These are phyloP conservation scores for Glomus cerebriforme DNA, from an alignment of 192 early-diverging fungal species.

Conservation along the genomic window DNA sequence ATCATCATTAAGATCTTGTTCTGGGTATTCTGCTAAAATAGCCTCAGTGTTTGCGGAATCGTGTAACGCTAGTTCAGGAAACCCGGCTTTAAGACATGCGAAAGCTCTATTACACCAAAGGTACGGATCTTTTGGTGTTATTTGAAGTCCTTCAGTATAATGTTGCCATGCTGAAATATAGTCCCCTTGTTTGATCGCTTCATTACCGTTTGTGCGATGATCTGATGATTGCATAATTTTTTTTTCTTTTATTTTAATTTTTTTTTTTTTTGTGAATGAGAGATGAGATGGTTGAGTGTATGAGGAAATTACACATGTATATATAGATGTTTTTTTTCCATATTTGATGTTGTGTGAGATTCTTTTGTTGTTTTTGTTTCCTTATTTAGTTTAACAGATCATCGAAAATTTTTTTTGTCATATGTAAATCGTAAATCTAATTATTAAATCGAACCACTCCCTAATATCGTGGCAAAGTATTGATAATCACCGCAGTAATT, in stretches of 20 bases:
- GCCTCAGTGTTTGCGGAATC: not conserved
- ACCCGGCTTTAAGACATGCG: not conserved
- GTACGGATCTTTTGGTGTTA: slow-evolving; percentile 6
- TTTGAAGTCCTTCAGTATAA: slow-evolving; percentile 5
- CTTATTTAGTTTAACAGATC: too few species aligned
- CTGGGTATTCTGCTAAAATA: not conserved
- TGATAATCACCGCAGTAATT: too few species aligned
- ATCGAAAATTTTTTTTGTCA: too few species aligned
- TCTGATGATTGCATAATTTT: not conserved
- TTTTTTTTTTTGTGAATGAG: too few species aligned
- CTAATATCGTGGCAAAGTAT: too few species aligned
- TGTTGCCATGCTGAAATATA: slow-evolving; percentile 9
- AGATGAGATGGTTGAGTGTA: too few species aligned
- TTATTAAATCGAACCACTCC: too few species aligned
- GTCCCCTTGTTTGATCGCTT: not conserved
- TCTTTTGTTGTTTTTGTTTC: too few species aligned
- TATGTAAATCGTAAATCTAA: too few species aligned
- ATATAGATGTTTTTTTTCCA: too few species aligned
- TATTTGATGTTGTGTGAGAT: too few species aligned
- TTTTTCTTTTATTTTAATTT: not conserved
- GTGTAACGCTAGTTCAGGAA: not conserved
- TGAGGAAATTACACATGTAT: too few species aligned
- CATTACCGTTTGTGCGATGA: not conserved
- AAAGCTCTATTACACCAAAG: slow-evolving; percentile 16
- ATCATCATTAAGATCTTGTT: not conserved